These are phyloP conservation scores for Pseudogymnoascus sp. DNA, from an alignment of 2,329 filamentous ascomycete species.

Conservation along the genomic window DNA sequence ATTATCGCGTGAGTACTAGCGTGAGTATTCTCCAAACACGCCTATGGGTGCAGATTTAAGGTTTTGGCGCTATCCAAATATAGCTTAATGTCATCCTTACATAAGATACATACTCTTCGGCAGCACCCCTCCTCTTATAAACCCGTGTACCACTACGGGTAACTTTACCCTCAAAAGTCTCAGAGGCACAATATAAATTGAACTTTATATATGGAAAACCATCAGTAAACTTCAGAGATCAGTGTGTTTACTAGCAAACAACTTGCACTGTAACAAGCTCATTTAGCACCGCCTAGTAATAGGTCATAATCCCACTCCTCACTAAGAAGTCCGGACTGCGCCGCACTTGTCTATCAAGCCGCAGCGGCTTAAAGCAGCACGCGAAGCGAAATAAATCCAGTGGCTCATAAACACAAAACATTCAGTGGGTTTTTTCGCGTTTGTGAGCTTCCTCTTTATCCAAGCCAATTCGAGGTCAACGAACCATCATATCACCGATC, in stretches of 20 bases:
- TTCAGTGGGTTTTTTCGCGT: not conserved
- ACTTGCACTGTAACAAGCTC: not conserved
- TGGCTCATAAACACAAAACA: slow-evolving; percentile 4
- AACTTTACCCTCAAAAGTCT: not conserved
- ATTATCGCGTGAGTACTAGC: slow-evolving; percentile 5
- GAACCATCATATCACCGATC: slow-evolving; percentile 4
- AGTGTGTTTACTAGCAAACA: not conserved
- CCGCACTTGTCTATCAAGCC: not conserved
- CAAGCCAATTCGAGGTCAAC: not conserved
- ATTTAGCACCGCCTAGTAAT: not conserved
- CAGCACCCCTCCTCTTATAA: not conserved
- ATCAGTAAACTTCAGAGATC: not conserved
- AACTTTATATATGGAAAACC: not conserved
- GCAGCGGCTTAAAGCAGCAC: not conserved
- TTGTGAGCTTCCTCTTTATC: not conserved
- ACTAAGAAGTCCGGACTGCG: not conserved
- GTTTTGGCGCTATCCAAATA: not conserved
- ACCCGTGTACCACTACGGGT: not conserved
- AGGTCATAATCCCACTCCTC: not conserved
- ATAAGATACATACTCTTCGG: not conserved
- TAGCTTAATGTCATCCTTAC: not conserved
- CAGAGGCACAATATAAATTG: not conserved
- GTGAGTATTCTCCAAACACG: not conserved
- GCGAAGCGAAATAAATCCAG: slow-evolving; percentile 1
- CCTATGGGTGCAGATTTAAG: slow-evolving; percentile 3